phyloP scores from a whole-genome alignment of 1,284 basidiomycete genomes.

The Chiua sp. region DNA sequence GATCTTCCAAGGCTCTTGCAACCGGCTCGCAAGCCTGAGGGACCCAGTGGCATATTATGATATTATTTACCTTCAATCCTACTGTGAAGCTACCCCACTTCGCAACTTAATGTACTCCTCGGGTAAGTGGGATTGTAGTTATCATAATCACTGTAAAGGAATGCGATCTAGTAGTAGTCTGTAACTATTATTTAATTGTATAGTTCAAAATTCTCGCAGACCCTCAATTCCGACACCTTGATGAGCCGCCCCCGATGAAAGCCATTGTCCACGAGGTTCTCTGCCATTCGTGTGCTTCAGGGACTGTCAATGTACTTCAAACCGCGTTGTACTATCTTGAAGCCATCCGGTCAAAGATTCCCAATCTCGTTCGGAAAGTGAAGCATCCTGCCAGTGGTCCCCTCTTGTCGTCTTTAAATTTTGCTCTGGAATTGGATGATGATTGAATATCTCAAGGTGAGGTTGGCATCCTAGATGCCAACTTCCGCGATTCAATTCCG shows the following conservation, averaged over 20 bases:
- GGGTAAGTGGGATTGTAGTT: too few relatives aligned
- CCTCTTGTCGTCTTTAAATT: conserved; percentile 41
- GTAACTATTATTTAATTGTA: too few relatives aligned
- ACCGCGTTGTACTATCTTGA: conserved; percentile 82
- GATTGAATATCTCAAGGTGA: conserved; percentile 53
- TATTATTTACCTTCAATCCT: too few relatives aligned
- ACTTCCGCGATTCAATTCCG: conserved; percentile 5
- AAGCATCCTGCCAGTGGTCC: too few relatives aligned
- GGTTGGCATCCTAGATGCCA: conserved; percentile 34
- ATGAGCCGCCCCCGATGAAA: conserved; percentile 69
- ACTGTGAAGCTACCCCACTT: too few relatives aligned
- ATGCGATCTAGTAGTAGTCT: too few relatives aligned
- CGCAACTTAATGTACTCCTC: too few relatives aligned
- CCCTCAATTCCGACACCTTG: conserved; percentile 31
- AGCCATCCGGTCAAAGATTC: conserved; percentile 69
- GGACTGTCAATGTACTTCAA: conserved; percentile 74
- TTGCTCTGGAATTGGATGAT: conserved; percentile 48
- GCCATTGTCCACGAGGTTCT: conserved; percentile 81
- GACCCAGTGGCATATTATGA: too few relatives aligned
- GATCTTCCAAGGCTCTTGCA: too few relatives aligned
- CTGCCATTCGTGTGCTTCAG: conserved; percentile 75
- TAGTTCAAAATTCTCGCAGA: conserved; percentile 2
- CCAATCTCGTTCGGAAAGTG: conserved; percentile 61
- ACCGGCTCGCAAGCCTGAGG: too few relatives aligned
- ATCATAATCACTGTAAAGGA: too few relatives aligned